Evolutionary conservation across 208 protist species (phyloP).

Genomic region (Crithidia brevicula): DNA sequence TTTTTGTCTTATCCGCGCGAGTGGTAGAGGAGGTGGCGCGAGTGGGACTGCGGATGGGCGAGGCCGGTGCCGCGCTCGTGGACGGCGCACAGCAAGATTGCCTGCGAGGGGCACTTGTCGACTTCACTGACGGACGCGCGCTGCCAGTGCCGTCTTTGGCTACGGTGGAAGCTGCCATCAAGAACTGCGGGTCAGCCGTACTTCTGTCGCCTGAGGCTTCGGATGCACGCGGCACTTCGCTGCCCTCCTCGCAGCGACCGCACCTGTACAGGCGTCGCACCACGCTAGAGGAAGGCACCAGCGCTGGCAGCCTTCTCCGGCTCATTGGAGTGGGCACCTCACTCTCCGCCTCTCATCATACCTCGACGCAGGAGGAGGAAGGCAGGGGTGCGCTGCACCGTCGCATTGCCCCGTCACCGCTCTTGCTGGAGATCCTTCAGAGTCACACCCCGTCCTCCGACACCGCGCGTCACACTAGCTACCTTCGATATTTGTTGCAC

Average conservation of each 20-base stretch:
- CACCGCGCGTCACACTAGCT: conserved; percentile 33
- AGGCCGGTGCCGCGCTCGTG: conserved; percentile 40
- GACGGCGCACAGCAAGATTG: conserved; percentile 57
- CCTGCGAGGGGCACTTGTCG: conserved; percentile 42
- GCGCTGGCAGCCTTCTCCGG: not conserved
- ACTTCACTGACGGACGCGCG: conserved; percentile 35
- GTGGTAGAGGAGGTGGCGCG: conserved; percentile 47
- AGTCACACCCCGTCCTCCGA: conserved; percentile 36
- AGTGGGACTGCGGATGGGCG: conserved; percentile 54
- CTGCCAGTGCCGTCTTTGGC: conserved; percentile 35
- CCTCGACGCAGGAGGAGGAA: not conserved
- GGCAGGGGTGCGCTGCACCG: conserved; percentile 13
- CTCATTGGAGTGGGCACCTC: not conserved
- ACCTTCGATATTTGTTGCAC: conserved; percentile 35
- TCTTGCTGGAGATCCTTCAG: conserved; percentile 48
- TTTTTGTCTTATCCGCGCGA: conserved; percentile 31
- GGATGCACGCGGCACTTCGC: not conserved
- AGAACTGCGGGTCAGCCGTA: not conserved
- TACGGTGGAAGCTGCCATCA: conserved; percentile 13
- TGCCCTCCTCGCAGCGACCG: not conserved
- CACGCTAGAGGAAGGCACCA: not conserved
- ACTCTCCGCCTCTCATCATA: not conserved
- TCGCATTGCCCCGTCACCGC: conserved; percentile 38
- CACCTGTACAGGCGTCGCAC: not conserved
- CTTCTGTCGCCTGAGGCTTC: no score